A percentile compares a stretch with the other conserved stretches of the same genome.
These are phyloP conservation scores for Triangularia verruculosa DNA, from an alignment of 2,329 filamentous ascomycete genomes.

Conservation along the genomic window DNA sequence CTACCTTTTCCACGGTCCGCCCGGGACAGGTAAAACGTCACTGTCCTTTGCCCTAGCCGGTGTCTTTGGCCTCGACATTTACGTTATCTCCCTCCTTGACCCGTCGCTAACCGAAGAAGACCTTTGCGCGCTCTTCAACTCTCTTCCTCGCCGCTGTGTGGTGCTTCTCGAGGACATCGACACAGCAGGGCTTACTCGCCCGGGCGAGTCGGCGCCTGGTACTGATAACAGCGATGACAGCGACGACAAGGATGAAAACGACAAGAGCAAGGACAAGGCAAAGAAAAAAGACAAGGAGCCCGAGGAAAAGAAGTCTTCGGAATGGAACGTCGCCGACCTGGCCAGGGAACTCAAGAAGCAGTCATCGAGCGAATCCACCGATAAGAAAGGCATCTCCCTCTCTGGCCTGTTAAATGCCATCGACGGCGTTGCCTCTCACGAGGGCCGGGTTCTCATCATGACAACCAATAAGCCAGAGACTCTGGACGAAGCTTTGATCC, in stretches of 20 bases:
- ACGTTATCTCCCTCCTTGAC: slow-evolving; percentile 60
- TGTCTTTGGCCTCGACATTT: slow-evolving; percentile 64
- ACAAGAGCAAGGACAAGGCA: slow-evolving; percentile 13
- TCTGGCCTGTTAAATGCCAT: slow-evolving; percentile 80
- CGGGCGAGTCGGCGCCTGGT: slow-evolving; percentile 26
- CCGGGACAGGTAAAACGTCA: slow-evolving; percentile 70
- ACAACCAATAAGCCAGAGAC: slow-evolving; percentile 74
- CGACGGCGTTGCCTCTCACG: slow-evolving; percentile 75
- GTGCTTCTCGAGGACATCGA: slow-evolving; percentile 70
- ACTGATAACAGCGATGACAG: slow-evolving; percentile 23
- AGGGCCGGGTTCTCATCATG: slow-evolving; percentile 78
- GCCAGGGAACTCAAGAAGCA: slow-evolving; percentile 42
- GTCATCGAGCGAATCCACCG: slow-evolving; percentile 16
- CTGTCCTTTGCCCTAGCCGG: slow-evolving; percentile 65
- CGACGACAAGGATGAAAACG: slow-evolving; percentile 23
- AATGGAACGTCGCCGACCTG: slow-evolving; percentile 37
- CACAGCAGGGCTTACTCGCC: slow-evolving; percentile 56
- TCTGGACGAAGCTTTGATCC: slow-evolving; percentile 70
- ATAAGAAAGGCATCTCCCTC: slow-evolving; percentile 61
- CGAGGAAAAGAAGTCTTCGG: slow-evolving; percentile 21
- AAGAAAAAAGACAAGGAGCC: slow-evolving; percentile 25
- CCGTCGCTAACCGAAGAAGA: slow-evolving; percentile 60
- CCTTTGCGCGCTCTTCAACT: slow-evolving; percentile 56
- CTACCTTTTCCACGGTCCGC: slow-evolving; percentile 74
- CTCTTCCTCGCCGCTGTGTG: slow-evolving; percentile 60